phyloP scores from a whole-genome alignment of 1,284 basidiomycete genomes.

The Cryptococcus amylolentus region DNA sequence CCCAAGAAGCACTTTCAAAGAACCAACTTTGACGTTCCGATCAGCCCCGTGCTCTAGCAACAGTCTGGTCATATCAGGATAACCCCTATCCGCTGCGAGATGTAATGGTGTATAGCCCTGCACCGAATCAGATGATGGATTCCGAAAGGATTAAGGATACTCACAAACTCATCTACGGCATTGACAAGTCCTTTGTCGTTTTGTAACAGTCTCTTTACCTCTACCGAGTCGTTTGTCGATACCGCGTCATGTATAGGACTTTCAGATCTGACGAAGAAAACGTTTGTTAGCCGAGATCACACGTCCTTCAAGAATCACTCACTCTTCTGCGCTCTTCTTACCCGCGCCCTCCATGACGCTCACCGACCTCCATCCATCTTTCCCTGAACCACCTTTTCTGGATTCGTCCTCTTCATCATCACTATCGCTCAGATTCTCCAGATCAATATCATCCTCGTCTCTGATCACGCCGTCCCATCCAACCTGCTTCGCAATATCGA shows the following conservation, averaged over 20 bases:
- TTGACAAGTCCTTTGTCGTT: constrained; percentile 52
- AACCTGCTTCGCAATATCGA: constrained; percentile 63
- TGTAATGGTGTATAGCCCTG: constrained; percentile 83
- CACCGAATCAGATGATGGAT: background rate
- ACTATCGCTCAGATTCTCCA: constrained; percentile 35
- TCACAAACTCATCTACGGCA: constrained; percentile 63
- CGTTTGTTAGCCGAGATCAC: constrained; percentile 40
- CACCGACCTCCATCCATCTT: constrained; percentile 11
- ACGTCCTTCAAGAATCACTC: constrained; percentile 37
- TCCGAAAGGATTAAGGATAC: constrained; percentile 10
- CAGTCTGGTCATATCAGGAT: constrained; percentile 57
- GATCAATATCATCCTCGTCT: constrained; percentile 17
- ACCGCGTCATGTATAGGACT: constrained; percentile 61
- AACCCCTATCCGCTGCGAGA: constrained; percentile 76
- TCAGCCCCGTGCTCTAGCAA: constrained; percentile 68
- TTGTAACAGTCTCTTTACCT: constrained; percentile 55
- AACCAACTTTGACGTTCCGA: constrained; percentile 57
- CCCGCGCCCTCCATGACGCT: constrained; percentile 15
- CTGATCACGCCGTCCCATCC: constrained; percentile 57
- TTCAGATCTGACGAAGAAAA: constrained; percentile 7
- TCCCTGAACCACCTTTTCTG: constrained; percentile 47
- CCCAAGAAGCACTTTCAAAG: background rate
- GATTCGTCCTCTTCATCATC: constrained; percentile 29
- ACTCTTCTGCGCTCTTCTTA: constrained; percentile 9
- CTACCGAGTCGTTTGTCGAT: constrained; percentile 57